Evolutionary conservation across 1,284 basidiomycete genomes (phyloP), one percentile per base, ranked within the genome.

Genomic region (Sporisorium exsertum): DNA sequence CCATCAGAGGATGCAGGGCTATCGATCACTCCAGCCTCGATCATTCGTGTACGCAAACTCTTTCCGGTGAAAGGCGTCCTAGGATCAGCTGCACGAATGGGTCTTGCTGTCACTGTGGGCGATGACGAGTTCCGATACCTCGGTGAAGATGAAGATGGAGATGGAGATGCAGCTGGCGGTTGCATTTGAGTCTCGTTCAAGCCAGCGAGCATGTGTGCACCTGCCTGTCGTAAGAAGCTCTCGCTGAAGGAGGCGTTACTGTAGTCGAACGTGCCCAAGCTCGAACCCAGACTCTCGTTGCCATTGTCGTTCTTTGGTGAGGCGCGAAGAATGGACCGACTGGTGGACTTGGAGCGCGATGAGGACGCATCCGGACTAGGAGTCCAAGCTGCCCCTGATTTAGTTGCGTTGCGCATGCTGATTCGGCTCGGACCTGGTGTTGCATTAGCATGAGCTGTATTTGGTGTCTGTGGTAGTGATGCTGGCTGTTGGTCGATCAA

Each of bases 211-310:
- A 79, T 70, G 24, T 70, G 69, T 9, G 76, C 79, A 6, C 76
- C 79, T 47, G 78, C 81, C n/a, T 72, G 74, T 9, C 71, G 75
- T 5, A 82, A 51, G 50, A 82, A 82, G 51, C 81, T 82, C 53
- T 82, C 81, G 35, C 73, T 74, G 64, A 82, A 82, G 18, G 79
- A 81, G 32, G 78, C 72, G 24, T 82, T 80, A 46, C 69, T 67
- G 43, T 62, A 77, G 33, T 77, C 74, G 24, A 72, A 72, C 5
- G 62, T 70, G 8, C 57, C 63, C 10, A 74, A 27, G n/a, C 72
- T 74, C 6, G 71, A 73, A 12, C 58, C 71, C 24, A 73, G 37
- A 43, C 72, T 74, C 26, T 74, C 72, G 29, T 74, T 73, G 58
- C 37, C 37, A 15, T 29, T 27, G 22, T 29, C 37, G 22, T 22